phyloP scores from a whole-genome alignment of 768 basidiomycete genomes.

The Russula foetens region DNA sequence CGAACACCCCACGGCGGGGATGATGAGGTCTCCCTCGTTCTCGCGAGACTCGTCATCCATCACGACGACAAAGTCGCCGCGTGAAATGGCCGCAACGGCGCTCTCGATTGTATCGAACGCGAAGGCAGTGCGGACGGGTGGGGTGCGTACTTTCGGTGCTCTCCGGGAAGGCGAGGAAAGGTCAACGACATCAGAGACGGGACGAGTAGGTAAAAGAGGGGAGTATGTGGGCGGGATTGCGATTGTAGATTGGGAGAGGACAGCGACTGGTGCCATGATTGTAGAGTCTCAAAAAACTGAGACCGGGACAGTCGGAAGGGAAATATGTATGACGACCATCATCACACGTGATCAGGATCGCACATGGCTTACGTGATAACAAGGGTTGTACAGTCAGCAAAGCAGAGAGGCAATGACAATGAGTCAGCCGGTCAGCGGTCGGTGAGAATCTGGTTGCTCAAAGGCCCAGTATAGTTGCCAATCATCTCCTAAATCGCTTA shows the following conservation, averaged over 20 bases:
- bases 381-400: too few species aligned
- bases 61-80: constrained; percentile 89
- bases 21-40: constrained; percentile 96
- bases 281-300: not conserved
- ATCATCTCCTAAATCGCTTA: too few species aligned
- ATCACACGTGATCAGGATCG: not conserved
- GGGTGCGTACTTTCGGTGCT: constrained; percentile 20
- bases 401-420: too few species aligned
- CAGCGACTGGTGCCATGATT: constrained; percentile 10
- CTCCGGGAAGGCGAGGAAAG: constrained; percentile 21
- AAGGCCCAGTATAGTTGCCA: too few species aligned
- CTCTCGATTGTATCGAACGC: constrained; percentile 75
- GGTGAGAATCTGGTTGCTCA: too few species aligned
- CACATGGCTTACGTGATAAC: not conserved
- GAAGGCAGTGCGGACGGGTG: constrained; percentile 33
- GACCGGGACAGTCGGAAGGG: not conserved
- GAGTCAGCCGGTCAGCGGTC: too few species aligned
- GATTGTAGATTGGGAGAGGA: not conserved
- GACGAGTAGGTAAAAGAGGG: not conserved
- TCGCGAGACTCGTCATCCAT: constrained; percentile 96
- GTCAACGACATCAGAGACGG: constrained; percentile 1
- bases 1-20: constrained; percentile 74
- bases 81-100: constrained; percentile 64
- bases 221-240: not conserved
- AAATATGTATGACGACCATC: too few species aligned